Conservation (phyloP, 1,139 yeast genomes). For the Candida glucosophila region DNA sequence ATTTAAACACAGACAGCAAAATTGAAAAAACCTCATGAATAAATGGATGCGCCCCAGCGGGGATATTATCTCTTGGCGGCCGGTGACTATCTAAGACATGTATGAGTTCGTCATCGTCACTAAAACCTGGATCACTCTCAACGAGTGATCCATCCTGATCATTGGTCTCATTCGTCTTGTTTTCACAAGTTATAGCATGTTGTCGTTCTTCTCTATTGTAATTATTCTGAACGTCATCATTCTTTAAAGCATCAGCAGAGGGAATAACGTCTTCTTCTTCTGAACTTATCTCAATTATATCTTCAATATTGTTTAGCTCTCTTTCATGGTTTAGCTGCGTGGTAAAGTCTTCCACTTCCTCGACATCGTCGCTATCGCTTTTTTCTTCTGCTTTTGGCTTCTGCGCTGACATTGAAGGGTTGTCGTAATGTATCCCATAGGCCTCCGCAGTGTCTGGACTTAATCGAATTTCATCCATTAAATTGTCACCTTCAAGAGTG, state of each 20-base stretch:
- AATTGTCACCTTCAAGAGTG: constrained; percentile 22
- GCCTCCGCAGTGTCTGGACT: constrained; percentile 25
- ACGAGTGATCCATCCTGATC: neutral
- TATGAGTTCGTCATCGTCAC: constrained; percentile 25
- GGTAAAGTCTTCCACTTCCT: constrained; percentile 21
- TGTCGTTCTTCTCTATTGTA: no score
- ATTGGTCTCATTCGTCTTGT: neutral
- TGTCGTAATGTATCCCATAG: constrained; percentile 19
- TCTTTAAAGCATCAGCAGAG: no score
- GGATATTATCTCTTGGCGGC: constrained; percentile 9
- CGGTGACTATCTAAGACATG: constrained; percentile 11
- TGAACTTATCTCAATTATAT: constrained; percentile 23
- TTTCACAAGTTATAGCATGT: neutral
- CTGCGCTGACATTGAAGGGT: constrained; percentile 16
- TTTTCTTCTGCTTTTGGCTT: constrained; percentile 8
- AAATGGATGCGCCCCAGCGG: constrained; percentile 15
- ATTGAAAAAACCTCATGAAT: constrained; percentile 52
- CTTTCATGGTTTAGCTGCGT: constrained; percentile 38
- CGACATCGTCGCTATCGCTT: constrained; percentile 18
- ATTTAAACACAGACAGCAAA: constrained; percentile 51
- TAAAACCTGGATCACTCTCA: constrained; percentile 22
- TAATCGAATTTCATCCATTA: constrained; percentile 31
- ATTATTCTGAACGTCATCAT: constrained; percentile 13
- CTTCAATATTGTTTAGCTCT: constrained; percentile 19
- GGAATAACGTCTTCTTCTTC: constrained; percentile 21